Evolutionary conservation across 2,329 filamentous ascomycete genomes (phyloP).

Genomic region (Pseudogymnoascus sp.): DNA sequence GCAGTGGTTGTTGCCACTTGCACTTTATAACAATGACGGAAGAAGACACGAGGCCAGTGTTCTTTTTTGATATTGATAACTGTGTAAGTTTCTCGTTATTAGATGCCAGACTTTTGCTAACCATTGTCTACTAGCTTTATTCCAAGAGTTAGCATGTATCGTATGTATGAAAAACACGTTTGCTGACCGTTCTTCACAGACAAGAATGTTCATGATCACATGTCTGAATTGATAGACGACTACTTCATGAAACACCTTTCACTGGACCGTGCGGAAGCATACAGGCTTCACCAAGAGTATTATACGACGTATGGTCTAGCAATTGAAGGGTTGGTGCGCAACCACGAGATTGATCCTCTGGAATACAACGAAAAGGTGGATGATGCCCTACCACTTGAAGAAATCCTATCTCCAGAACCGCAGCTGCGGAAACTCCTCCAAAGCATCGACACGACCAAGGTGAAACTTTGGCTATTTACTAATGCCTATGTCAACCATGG

Average conservation of each 20-base stretch:
- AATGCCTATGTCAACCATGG: constrained; percentile 92
- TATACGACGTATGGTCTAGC: constrained; percentile 96
- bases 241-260: constrained; percentile 58
- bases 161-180: not conserved
- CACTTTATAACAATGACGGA: not conserved
- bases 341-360: constrained; percentile 90
- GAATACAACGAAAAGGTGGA: constrained; percentile 94
- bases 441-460: constrained; percentile 75
- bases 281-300: constrained; percentile 79
- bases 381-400: constrained; percentile 82
- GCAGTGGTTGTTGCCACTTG: not conserved
- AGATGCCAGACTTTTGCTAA: not conserved
- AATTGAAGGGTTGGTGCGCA: constrained; percentile 85
- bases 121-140: constrained; percentile 53
- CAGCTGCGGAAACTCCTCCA: constrained; percentile 67
- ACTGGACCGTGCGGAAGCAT: constrained; percentile 70
- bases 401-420: constrained; percentile 71
- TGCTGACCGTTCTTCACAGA: constrained; percentile 36
- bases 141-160: constrained; percentile 58
- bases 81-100: constrained; percentile 50
- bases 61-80: constrained; percentile 94
- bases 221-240: constrained; percentile 69
- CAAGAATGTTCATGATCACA: constrained; percentile 76
- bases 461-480: constrained; percentile 88
- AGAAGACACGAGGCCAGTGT: constrained; percentile 40